Conservation (phyloP, 2,329 filamentous ascomycete species). For the Hyphodiscus sp. region DNA sequence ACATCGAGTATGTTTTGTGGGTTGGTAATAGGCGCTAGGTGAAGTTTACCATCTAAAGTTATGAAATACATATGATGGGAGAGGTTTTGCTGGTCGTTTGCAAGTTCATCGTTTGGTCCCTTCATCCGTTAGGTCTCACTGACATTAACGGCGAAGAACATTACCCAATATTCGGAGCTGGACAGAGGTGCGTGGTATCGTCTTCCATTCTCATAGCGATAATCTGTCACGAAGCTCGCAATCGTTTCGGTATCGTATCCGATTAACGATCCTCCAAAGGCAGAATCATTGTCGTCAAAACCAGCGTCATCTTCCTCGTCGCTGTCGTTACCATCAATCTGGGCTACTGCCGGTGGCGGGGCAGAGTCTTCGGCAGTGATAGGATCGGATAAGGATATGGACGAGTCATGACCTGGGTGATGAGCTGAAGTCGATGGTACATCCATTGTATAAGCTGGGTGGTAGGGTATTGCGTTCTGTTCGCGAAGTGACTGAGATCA, state of each 20-base stretch:
- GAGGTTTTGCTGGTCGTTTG: conserved; percentile 38
- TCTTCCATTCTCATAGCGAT: conserved; percentile 37
- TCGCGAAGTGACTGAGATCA: neutral
- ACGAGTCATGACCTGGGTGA: conserved; percentile 4
- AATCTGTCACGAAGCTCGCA: conserved; percentile 18
- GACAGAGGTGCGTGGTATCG: conserved; percentile 35
- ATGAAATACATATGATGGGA: conserved; percentile 33
- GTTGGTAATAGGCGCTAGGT: conserved; percentile 15
- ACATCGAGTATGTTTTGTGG: conserved; percentile 32
- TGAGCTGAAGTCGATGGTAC: neutral
- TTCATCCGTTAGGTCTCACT: neutral
- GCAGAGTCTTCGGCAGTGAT: neutral
- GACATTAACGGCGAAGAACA: neutral
- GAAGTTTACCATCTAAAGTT: conserved; percentile 14
- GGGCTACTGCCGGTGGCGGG: neutral
- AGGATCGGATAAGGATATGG: conserved; percentile 3
- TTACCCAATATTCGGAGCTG: conserved; percentile 25
- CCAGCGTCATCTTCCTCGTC: neutral
- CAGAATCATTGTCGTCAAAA: conserved; percentile 13
- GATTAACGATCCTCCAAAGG: conserved; percentile 14
- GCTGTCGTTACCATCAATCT: neutral
- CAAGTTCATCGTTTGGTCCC: conserved; percentile 37
- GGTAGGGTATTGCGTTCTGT: neutral
- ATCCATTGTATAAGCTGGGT: neutral
- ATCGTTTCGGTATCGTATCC: conserved; percentile 17